Conservation (phyloP, 345 rosid species). For the Moringa oleifera region DNA sequence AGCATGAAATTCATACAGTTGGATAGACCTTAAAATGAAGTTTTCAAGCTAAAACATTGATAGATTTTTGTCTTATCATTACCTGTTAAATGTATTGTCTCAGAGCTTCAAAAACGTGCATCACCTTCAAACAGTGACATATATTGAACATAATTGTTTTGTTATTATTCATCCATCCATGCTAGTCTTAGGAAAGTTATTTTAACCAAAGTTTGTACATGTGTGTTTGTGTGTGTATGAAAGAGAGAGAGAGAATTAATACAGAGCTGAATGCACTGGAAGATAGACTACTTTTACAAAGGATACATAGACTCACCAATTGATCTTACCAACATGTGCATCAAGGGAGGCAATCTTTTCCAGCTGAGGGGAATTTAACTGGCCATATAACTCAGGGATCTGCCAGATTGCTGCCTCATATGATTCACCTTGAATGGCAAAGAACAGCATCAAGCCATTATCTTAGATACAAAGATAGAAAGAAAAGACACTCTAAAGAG, state of each 20-base stretch:
- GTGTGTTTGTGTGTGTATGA: too few relatives aligned
- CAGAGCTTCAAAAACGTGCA: not conserved
- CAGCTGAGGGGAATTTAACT: constrained; percentile 72
- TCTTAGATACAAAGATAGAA: not conserved
- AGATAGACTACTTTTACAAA: not conserved
- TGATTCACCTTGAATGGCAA: constrained; percentile 52
- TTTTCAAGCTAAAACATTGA: not conserved
- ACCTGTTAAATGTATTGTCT: not conserved
- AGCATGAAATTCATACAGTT: not conserved
- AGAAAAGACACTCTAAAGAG: too few relatives aligned
- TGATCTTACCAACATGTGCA: constrained; percentile 70
- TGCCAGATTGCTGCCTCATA: constrained; percentile 93
- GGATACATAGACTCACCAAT: constrained; percentile 53
- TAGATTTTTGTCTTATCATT: not conserved
- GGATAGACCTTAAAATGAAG: not conserved
- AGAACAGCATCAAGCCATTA: constrained; percentile 4
- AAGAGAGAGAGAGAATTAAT: too few relatives aligned
- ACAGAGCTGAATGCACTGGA: not conserved
- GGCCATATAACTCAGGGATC: constrained; percentile 95
- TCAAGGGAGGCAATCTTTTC: constrained; percentile 81
- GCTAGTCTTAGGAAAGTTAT: too few relatives aligned
- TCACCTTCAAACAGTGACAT: too few relatives aligned
- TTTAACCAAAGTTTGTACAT: too few relatives aligned
- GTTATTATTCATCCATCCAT: too few relatives aligned
- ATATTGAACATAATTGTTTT: too few relatives aligned